Conservation (phyloP, 1,139 yeast genomes). For the Taphrina deformans region DNA sequence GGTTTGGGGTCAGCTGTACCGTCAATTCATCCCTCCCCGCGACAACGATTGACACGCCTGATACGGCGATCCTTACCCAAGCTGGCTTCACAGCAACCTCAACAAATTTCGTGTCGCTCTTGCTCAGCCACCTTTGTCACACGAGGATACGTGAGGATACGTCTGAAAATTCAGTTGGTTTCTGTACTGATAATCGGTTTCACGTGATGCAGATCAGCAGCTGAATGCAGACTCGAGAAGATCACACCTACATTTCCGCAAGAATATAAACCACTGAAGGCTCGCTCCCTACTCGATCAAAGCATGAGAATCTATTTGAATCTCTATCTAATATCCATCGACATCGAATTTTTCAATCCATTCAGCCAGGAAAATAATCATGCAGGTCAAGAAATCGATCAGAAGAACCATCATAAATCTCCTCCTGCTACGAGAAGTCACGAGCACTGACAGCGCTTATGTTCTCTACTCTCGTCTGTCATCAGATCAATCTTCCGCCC, state of each 20-base stretch:
- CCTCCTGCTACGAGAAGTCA: slow-evolving; percentile 14
- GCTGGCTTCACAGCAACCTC: slow-evolving; percentile 1
- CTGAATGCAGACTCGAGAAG: slow-evolving; percentile 9
- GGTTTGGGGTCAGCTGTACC: slow-evolving; percentile 4
- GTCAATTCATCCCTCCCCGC: neutral
- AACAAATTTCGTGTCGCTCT: slow-evolving; percentile 1
- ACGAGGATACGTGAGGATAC: slow-evolving; percentile 11
- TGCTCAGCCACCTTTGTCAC: slow-evolving; percentile 1
- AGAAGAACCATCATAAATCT: slow-evolving; percentile 8
- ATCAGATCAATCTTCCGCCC: slow-evolving; percentile 10
- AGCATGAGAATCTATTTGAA: slow-evolving; percentile 8
- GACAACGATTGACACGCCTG: slow-evolving; percentile 1
- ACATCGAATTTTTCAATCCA: slow-evolving; percentile 6
- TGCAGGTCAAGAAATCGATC: slow-evolving; percentile 7
- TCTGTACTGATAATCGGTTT: slow-evolving; percentile 1
- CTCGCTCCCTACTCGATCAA: slow-evolving; percentile 3
- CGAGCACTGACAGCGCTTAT: slow-evolving; percentile 11
- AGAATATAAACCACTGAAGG: slow-evolving; percentile 2
- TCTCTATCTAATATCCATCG: slow-evolving; percentile 11
- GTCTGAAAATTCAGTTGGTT: slow-evolving; percentile 8
- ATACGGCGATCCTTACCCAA: neutral
- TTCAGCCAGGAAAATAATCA: slow-evolving; percentile 10
- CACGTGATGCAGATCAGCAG: slow-evolving; percentile 6
- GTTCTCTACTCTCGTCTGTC: slow-evolving; percentile 14
- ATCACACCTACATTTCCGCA: slow-evolving; percentile 13